Conservation (phyloP, 371 early-diverging fungal genomes). For the Rhizopus sp. region DNA sequence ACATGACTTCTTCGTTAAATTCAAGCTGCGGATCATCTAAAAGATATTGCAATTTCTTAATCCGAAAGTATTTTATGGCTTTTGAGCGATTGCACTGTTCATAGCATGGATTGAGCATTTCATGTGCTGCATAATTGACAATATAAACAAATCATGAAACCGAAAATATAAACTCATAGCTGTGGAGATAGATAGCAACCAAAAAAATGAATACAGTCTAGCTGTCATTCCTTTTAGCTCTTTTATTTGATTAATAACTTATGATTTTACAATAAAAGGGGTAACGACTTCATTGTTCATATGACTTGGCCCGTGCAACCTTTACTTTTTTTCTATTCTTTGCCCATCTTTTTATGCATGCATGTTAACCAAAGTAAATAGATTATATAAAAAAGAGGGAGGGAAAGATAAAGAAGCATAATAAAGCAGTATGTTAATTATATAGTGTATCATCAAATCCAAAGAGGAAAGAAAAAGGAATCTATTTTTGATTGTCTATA, state of each 20-base stretch:
- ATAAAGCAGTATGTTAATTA: neutral
- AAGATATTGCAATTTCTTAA: constrained; percentile 78
- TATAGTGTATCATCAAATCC: neutral
- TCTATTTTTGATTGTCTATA: neutral
- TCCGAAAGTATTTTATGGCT: constrained; percentile 87
- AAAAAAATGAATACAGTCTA: constrained; percentile 28
- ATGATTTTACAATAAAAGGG: constrained; percentile 7
- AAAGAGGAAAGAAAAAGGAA: neutral
- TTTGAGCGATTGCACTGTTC: constrained; percentile 81
- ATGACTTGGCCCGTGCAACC: constrained; percentile 1
- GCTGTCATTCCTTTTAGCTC: constrained; percentile 11
- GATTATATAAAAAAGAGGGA: neutral
- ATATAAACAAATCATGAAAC: constrained; percentile 56
- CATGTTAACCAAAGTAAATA: too few relatives aligned
- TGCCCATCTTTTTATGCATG: too few relatives aligned
- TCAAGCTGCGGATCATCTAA: constrained; percentile 42
- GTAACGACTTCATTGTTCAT: neutral
- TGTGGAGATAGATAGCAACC: neutral
- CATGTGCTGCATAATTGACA: constrained; percentile 69
- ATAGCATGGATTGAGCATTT: constrained; percentile 54
- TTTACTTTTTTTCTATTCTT: neutral
- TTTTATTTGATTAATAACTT: constrained; percentile 25
- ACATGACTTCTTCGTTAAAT: constrained; percentile 29
- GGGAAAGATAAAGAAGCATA: neutral
- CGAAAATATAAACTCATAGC: neutral